These are phyloP conservation scores for Cynanchum wilfordii DNA, from an alignment of 257 asterid species.

Conservation along the genomic window DNA sequence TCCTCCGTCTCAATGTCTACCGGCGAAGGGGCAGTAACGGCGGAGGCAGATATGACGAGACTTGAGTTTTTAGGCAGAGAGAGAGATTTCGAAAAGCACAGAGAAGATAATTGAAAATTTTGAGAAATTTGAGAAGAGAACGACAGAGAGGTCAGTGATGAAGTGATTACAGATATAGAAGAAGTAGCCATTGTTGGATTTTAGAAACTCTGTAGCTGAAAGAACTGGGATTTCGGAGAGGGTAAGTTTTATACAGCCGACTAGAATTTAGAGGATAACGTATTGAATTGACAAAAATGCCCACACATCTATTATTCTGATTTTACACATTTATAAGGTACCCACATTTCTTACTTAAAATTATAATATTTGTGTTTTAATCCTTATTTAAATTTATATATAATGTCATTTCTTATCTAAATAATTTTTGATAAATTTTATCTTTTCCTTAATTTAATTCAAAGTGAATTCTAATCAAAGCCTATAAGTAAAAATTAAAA, in stretches of 20 bases:
- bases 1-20: conserved; percentile 47
- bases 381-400: no score
- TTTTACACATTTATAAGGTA: no score
- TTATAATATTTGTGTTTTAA: no score
- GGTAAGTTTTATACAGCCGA: neutral
- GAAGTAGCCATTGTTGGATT: conserved; percentile 45
- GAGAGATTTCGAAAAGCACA: conserved; percentile 39
- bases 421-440: no score
- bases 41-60: conserved; percentile 35
- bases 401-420: no score
- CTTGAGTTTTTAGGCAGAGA: conserved; percentile 32
- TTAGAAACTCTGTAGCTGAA: conserved; percentile 8
- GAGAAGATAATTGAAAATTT: conserved; percentile 30
- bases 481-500: no score
- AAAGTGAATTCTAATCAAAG: no score
- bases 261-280: conserved; percentile 10
- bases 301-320: neutral
- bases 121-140: conserved; percentile 71
- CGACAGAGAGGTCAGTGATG: conserved; percentile 74
- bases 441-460: no score
- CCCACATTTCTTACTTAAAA: no score
- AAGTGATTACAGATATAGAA: conserved; percentile 50
- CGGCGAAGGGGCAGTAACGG: conserved; percentile 35
- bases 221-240: neutral
- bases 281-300: conserved; percentile 2